Conservation (phyloP, 2,329 filamentous ascomycete species). For the Aureobasidium sp. region DNA sequence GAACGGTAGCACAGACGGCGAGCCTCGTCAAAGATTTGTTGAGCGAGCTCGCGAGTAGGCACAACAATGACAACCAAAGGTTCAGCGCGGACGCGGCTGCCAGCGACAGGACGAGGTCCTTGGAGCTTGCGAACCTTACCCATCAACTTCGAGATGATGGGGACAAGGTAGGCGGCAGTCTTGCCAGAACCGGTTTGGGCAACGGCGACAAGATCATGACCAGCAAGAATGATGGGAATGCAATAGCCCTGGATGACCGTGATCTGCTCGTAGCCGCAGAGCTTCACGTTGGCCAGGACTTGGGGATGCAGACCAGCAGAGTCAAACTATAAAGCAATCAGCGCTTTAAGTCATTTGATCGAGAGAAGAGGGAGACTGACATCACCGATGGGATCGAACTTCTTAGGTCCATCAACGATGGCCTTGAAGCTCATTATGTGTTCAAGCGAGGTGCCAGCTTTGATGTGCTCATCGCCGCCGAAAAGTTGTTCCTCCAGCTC, state of each 20-base stretch:
- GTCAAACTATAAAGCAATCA: slow-evolving; percentile 53
- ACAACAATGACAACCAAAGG: slow-evolving; percentile 80
- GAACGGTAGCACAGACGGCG: slow-evolving; percentile 89
- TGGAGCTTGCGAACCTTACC: slow-evolving; percentile 87
- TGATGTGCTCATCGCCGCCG: slow-evolving; percentile 39
- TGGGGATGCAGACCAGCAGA: slow-evolving; percentile 78
- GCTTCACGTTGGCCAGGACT: slow-evolving; percentile 68
- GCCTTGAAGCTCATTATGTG: slow-evolving; percentile 47
- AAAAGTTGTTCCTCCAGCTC: slow-evolving; percentile 74
- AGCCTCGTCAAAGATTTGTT: slow-evolving; percentile 92
- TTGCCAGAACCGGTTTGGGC: slow-evolving; percentile 97
- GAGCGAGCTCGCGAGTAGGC: slow-evolving; percentile 82
- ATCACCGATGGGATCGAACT: slow-evolving; percentile 44
- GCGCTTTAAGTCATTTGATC: background rate
- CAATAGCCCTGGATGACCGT: slow-evolving; percentile 86
- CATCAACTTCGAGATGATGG: slow-evolving; percentile 85
- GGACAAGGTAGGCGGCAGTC: slow-evolving; percentile 86
- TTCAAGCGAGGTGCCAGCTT: slow-evolving; percentile 58
- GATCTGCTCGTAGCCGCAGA: slow-evolving; percentile 63
- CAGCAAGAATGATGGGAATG: slow-evolving; percentile 69
- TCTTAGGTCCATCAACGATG: slow-evolving; percentile 41
- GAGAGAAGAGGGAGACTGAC: no score
- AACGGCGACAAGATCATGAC: slow-evolving; percentile 77
- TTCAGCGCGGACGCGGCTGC: slow-evolving; percentile 61
- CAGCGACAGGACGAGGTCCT: slow-evolving; percentile 58